phyloP scores from a whole-genome alignment of 257 asterid genomes.

The Solanum commersonii region DNA sequence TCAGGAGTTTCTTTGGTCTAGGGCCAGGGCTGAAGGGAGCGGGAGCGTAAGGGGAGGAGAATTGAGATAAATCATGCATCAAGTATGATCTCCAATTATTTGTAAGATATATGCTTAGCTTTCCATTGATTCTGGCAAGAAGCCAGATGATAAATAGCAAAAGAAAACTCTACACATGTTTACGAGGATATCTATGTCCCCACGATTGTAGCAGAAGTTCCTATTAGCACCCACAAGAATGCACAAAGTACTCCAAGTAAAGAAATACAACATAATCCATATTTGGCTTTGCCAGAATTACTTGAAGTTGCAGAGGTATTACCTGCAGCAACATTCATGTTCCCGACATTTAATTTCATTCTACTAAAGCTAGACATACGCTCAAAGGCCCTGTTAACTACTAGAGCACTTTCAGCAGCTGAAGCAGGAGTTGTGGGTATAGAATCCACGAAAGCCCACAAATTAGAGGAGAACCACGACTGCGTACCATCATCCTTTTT shows the following conservation, averaged over 20 bases:
- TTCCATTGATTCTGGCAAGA: slow-evolving; percentile 7
- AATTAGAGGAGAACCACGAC: slow-evolving; percentile 72
- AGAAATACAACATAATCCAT: slow-evolving; percentile 44
- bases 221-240: slow-evolving; percentile 51
- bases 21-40: neutral
- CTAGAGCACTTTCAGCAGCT: slow-evolving; percentile 82
- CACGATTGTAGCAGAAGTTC: slow-evolving; percentile 17
- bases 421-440: slow-evolving; percentile 97
- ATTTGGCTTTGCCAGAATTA: slow-evolving; percentile 31
- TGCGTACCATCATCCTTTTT: slow-evolving; percentile 46
- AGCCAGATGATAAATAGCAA: slow-evolving; percentile 1
- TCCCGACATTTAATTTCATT: slow-evolving; percentile 40
- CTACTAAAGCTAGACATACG: slow-evolving; percentile 92
- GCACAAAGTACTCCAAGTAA: slow-evolving; percentile 76
- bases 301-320: slow-evolving; percentile 41
- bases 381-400: slow-evolving; percentile 73
- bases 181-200: slow-evolving; percentile 7
- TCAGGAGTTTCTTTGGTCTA: neutral
- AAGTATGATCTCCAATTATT: neutral
- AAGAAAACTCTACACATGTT: slow-evolving; percentile 21
- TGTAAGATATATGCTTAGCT: slow-evolving; percentile 5
- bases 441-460: slow-evolving; percentile 93
- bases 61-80: neutral
- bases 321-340: slow-evolving; percentile 45
- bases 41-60: neutral